Percentiles rank a stretch among this genome's conserved stretches.
phyloP scores from a whole-genome alignment of 768 basidiomycete species.

The Auricularia sp. region DNA sequence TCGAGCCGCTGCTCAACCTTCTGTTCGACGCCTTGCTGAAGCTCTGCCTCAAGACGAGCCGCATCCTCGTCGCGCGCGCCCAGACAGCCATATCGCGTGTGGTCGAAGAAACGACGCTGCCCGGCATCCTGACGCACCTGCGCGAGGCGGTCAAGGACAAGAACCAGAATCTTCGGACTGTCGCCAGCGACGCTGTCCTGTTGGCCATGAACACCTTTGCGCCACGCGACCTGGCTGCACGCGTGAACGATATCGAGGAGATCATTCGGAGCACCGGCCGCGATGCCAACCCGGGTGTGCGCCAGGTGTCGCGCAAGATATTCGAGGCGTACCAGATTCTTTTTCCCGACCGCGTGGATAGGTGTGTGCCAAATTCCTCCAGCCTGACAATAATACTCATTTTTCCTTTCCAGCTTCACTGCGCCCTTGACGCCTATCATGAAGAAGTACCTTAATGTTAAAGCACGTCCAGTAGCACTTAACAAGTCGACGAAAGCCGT shows the following conservation, averaged over 20 bases:
- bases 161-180: conserved; percentile 48
- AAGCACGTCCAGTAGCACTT: not conserved
- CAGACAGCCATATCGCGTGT: conserved; percentile 47
- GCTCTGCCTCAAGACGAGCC: conserved; percentile 67
- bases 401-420: conserved; percentile 42
- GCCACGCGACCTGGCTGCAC: conserved; percentile 70
- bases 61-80: conserved; percentile 62
- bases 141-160: conserved; percentile 56
- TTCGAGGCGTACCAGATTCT: conserved; percentile 69
- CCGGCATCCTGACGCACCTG: conserved; percentile 52
- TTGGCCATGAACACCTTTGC: conserved; percentile 64
- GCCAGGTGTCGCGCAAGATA: conserved; percentile 56
- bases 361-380: conserved; percentile 30
- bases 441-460: conserved; percentile 62
- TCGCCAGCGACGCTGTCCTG: conserved; percentile 55
- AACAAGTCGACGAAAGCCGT: not conserved
- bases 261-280: conserved; percentile 57
- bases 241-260: conserved; percentile 57
- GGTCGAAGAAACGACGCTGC: conserved; percentile 57
- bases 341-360: conserved; percentile 56
- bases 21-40: conserved; percentile 59
- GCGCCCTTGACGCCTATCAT: conserved; percentile 65
- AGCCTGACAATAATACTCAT: conserved; percentile 3
- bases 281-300: conserved; percentile 67
- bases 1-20: conserved; percentile 56